Percentiles rank a stretch among this genome's conserved stretches.
phyloP scores from a whole-genome alignment of 2,329 filamentous ascomycete species.

The Chrysosporium keratinophilum region DNA sequence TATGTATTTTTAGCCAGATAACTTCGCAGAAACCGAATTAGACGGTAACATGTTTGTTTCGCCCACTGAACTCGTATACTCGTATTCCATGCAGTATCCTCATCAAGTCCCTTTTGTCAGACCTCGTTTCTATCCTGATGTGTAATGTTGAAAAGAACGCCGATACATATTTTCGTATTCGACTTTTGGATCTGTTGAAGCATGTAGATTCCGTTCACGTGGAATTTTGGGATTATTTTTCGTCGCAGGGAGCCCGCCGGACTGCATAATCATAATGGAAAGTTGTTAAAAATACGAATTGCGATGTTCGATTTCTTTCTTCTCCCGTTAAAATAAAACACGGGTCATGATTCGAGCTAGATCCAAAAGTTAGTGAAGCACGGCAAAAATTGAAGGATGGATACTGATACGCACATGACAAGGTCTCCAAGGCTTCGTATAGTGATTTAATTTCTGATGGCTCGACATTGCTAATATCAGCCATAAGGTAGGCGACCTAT shows the following conservation, averaged over 20 bases:
- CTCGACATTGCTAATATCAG: slow-evolving; percentile 83
- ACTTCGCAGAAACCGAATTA: too few species aligned
- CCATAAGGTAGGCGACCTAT: slow-evolving; percentile 87
- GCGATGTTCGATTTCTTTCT: neutral
- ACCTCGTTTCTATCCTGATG: neutral
- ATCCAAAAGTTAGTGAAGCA: neutral
- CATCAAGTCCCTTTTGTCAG: neutral
- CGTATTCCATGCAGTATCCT: neutral
- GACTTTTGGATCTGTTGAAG: slow-evolving; percentile 4
- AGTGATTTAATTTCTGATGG: slow-evolving; percentile 74
- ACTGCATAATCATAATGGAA: too few species aligned
- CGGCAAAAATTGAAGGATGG: neutral
- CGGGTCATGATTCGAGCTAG: slow-evolving; percentile 39
- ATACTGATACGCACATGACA: slow-evolving; percentile 55
- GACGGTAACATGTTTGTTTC: too few species aligned
- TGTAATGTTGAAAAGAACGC: slow-evolving; percentile 3
- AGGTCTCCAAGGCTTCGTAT: slow-evolving; percentile 67
- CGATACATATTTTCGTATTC: neutral
- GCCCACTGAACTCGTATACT: neutral
- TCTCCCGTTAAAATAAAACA: slow-evolving; percentile 32
- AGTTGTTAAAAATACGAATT: neutral
- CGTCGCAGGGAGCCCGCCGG: too few species aligned
- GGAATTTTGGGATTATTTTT: neutral
- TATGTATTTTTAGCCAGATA: too few species aligned
- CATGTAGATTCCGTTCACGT: neutral